Base-by-base conservation (phyloP, 164 flowering plant genomes). In the Vitis riparia region DNA sequence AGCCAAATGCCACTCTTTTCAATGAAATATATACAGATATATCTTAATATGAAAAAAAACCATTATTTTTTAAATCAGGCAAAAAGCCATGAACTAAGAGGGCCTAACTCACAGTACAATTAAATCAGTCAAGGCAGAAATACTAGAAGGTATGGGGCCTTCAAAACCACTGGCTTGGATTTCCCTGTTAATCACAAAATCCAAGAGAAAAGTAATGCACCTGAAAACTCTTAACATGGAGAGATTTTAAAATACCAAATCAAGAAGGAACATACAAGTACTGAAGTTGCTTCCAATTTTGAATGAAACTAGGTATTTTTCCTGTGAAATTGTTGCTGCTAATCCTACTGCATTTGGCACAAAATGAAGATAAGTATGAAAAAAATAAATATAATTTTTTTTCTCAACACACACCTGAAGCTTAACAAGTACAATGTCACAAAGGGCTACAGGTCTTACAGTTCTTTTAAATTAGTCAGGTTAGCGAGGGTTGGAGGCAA, bases 81-180 rank as follows among this genome's bases (percentile, higher is more conserved):
- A 17, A 50, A n/a, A 62, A 32, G 44, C 2, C 44, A 32, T 32
- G 14, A 47, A 27, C 48, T 27, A 16, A 29, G 29, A 51, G 55
- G 14, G 70, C 30, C 23, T 0, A 12, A 79, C 87, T 77, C 64
- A 84, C 87, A 84, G 65, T 16, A 68, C 72, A 1, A 62, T 56
- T 55, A 76, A 58, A 49, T 59, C 63, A 51, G 1, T 29, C 64
- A 76, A 71, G 58, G 13, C 15, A 9, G 68, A 44, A 57, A 71
- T 52, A 30, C 61, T 63, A 37, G 68, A 57, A 48, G 75, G 78
- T 62, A 71, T 76, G 13, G 78, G 75, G 47, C 75, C 75, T 63
- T 63, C 63, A 5, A 71, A 55, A 15, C 75, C 75, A 68, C 69
- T 30, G 9, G 72, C 75, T 63, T 66, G 71, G 5, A 75, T 66